Conservation (phyloP, 148 eudicot species). For the Hydrangea macrophylla region DNA sequence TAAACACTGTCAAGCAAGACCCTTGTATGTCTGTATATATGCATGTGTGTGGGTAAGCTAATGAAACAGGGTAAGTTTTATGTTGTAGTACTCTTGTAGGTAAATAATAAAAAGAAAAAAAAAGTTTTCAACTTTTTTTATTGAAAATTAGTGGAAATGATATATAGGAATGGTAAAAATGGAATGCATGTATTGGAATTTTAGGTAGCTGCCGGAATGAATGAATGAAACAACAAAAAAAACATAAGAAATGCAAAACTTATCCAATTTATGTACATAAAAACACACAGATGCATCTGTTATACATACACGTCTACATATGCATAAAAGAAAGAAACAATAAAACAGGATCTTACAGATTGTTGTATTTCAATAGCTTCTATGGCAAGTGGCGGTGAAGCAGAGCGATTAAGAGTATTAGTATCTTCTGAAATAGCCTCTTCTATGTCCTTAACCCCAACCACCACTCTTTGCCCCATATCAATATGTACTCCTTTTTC, state of each 20-base stretch:
- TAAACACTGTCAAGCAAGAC: too few relatives aligned
- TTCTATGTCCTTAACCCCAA: not conserved
- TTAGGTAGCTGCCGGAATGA: too few relatives aligned
- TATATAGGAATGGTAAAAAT: too few relatives aligned
- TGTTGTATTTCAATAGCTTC: slow-evolving; percentile 13
- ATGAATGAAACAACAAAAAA: not conserved
- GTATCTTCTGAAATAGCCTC: slow-evolving; percentile 10
- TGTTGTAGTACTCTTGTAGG: too few relatives aligned
- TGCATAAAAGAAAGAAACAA: too few relatives aligned
- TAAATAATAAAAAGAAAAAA: too few relatives aligned
- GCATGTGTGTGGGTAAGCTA: too few relatives aligned
- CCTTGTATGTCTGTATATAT: too few relatives aligned
- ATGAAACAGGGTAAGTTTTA: too few relatives aligned
- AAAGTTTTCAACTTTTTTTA: too few relatives aligned
- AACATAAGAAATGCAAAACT: not conserved
- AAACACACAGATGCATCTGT: not conserved
- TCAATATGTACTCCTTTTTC: not conserved
- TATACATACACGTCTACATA: not conserved
- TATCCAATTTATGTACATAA: not conserved
- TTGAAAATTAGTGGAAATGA: too few relatives aligned
- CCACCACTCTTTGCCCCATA: slow-evolving; percentile 17
- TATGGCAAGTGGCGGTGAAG: slow-evolving; percentile 26
- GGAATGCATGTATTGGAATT: too few relatives aligned
- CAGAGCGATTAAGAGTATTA: slow-evolving; percentile 15
- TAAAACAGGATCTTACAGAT: slow-evolving; percentile 16